Evolutionary conservation across 2,329 filamentous ascomycete genomes (phyloP).

Genomic region (Podosphaera leucotricha): DNA sequence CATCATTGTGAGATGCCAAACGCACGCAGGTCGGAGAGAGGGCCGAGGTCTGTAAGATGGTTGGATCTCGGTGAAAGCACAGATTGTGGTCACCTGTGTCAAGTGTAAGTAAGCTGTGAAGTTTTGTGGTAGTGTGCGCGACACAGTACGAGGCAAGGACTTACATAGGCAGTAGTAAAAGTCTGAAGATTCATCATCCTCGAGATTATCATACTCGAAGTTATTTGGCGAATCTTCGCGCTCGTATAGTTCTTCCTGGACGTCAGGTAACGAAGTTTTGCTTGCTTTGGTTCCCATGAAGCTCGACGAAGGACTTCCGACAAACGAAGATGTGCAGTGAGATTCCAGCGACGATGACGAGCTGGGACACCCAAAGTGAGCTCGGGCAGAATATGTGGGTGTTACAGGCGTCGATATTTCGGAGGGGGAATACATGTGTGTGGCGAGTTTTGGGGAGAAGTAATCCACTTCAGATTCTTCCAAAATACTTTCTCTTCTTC

Average conservation of each 20-base stretch:
- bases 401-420: constrained; percentile 47
- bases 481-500: constrained; percentile 18
- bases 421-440: constrained; percentile 29
- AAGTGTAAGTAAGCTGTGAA: constrained; percentile 8
- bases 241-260: constrained; percentile 62
- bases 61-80: constrained; percentile 29
- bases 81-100: constrained; percentile 35
- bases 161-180: constrained; percentile 53
- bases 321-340: constrained; percentile 21
- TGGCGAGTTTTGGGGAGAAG: constrained; percentile 9
- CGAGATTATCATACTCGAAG: constrained; percentile 8
- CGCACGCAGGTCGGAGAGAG: constrained; percentile 5
- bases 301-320: constrained; percentile 32
- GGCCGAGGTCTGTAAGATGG: constrained; percentile 12
- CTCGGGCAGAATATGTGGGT: constrained; percentile 38
- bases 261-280: constrained; percentile 52
- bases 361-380: constrained; percentile 43
- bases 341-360: constrained; percentile 59
- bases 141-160: constrained; percentile 16
- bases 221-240: constrained; percentile 35
- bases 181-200: constrained; percentile 25
- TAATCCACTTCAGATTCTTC: constrained; percentile 14
- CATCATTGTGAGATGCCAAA: constrained; percentile 22
- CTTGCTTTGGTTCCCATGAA: constrained; percentile 27
- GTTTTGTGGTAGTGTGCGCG: constrained; percentile 1